Conservation (phyloP, 495 filamentous ascomycete genomes). For the Penicillium odoratum region DNA sequence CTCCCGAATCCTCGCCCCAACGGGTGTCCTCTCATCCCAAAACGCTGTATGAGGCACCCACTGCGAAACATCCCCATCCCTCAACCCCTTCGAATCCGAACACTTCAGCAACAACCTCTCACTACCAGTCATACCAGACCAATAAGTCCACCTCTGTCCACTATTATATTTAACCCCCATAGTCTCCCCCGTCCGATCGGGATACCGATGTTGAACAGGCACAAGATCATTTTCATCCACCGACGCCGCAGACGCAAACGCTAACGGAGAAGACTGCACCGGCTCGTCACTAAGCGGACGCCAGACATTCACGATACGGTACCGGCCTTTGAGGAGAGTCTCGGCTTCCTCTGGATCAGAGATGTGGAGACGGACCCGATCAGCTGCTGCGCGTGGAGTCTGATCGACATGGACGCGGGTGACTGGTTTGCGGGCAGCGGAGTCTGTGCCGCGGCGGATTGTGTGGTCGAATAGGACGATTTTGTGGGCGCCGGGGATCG, state of each 20-base stretch:
- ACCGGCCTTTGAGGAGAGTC: constrained; percentile 57
- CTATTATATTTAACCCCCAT: constrained; percentile 65
- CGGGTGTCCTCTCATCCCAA: constrained; percentile 63
- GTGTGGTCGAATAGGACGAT: constrained; percentile 90
- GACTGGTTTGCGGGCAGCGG: constrained; percentile 63
- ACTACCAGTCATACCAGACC: constrained; percentile 71
- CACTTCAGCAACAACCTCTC: constrained; percentile 83
- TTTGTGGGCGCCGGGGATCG: constrained; percentile 60
- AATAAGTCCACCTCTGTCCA: constrained; percentile 72
- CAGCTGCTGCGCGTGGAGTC: constrained; percentile 59
- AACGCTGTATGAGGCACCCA: constrained; percentile 83
- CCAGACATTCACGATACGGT: constrained; percentile 90
- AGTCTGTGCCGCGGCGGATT: constrained; percentile 61
- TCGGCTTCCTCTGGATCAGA: constrained; percentile 56
- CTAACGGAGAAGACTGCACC: constrained; percentile 68
- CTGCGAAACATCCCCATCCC: constrained; percentile 58
- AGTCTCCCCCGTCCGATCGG: constrained; percentile 70
- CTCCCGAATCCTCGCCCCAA: constrained; percentile 62
- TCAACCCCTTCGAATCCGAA: constrained; percentile 56
- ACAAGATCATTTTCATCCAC: constrained; percentile 62
- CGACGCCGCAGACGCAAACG: constrained; percentile 62
- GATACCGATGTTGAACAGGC: constrained; percentile 73
- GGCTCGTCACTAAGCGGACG: constrained; percentile 64
- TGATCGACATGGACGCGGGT: constrained; percentile 81
- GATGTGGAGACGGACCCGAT: constrained; percentile 67